Evolutionary conservation across 257 asterid species (phyloP).

Genomic region (Fraxinus quadrangulata): DNA sequence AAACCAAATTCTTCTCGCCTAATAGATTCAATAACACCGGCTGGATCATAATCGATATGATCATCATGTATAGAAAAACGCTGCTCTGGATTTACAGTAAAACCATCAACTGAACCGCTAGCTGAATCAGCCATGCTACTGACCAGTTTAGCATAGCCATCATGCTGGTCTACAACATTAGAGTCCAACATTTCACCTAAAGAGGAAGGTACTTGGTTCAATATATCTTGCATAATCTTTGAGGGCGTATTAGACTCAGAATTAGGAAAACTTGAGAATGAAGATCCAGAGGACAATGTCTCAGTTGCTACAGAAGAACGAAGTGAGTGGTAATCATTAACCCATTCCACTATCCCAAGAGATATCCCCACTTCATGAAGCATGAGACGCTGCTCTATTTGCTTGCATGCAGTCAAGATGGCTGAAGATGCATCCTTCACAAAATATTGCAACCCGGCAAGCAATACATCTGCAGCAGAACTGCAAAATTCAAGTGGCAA

Average conservation of each 20-base stretch:
- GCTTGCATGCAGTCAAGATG: conserved; percentile 70
- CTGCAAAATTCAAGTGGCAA: conserved; percentile 83
- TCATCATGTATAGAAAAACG: conserved; percentile 27
- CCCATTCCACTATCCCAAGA: conserved; percentile 89
- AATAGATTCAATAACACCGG: conserved; percentile 62
- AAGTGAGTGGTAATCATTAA: conserved; percentile 61
- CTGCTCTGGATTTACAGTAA: conserved; percentile 21
- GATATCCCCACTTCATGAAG: conserved; percentile 90
- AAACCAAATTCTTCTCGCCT: conserved; percentile 89
- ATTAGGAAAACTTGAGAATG: conserved; percentile 39
- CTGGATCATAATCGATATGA: conserved; percentile 41
- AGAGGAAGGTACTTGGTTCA: conserved; percentile 24
- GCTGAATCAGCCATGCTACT: conserved; percentile 28
- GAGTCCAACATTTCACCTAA: conserved; percentile 29
- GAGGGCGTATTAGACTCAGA: conserved; percentile 34
- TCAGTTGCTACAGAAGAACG: conserved; percentile 39
- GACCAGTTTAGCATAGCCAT: conserved; percentile 26
- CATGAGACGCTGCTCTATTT: conserved; percentile 63
- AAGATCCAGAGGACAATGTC: conserved; percentile 36
- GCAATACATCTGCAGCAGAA: conserved; percentile 74
- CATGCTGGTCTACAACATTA: conserved; percentile 27
- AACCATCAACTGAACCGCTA: conserved; percentile 29
- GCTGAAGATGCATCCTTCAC: conserved; percentile 70
- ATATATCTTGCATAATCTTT: conserved; percentile 28
- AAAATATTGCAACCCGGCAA: conserved; percentile 72